Conservation (phyloP, 192 early-diverging fungal genomes). For the Gorgonomyces haynaldii region DNA sequence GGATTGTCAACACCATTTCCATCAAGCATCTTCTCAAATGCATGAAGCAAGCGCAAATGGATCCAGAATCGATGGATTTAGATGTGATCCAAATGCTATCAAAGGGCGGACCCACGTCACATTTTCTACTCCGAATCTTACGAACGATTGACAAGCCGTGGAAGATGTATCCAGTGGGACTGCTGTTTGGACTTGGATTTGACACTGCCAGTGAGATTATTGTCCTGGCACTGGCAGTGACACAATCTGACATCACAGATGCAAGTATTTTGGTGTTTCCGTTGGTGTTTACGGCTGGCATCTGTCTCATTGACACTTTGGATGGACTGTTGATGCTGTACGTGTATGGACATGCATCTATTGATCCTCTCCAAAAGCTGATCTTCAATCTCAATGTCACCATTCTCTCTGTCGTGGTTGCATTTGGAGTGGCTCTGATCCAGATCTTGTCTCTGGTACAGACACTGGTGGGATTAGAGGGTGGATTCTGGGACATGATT, state of each 20-base stretch:
- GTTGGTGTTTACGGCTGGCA: conserved; percentile 52
- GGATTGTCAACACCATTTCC: conserved; percentile 14
- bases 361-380: conserved; percentile 47
- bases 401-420: conserved; percentile 45
- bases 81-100: conserved; percentile 19
- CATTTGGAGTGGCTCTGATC: conserved; percentile 41
- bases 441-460: conserved; percentile 41
- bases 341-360: conserved; percentile 50
- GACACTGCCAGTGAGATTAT: conserved; percentile 61
- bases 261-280: conserved; percentile 49
- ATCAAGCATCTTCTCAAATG: conserved; percentile 9
- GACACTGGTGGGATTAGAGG: conserved; percentile 6
- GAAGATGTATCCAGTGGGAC: conserved; percentile 48
- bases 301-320: conserved; percentile 55
- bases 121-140: conserved; percentile 39
- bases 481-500: conserved; percentile 8
- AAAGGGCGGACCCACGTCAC: conserved; percentile 27
- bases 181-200: conserved; percentile 51
- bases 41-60: conserved; percentile 1
- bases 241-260: conserved; percentile 33
- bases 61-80: conserved; percentile 12
- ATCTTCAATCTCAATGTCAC: conserved; percentile 59
- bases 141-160: conserved; percentile 37
- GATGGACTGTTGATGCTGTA: conserved; percentile 57
- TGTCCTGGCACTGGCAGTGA: conserved; percentile 45